These are phyloP conservation scores for Exobasidium cylindrosporum DNA, from an alignment of 1,284 basidiomycete genomes.

Conservation along the genomic window DNA sequence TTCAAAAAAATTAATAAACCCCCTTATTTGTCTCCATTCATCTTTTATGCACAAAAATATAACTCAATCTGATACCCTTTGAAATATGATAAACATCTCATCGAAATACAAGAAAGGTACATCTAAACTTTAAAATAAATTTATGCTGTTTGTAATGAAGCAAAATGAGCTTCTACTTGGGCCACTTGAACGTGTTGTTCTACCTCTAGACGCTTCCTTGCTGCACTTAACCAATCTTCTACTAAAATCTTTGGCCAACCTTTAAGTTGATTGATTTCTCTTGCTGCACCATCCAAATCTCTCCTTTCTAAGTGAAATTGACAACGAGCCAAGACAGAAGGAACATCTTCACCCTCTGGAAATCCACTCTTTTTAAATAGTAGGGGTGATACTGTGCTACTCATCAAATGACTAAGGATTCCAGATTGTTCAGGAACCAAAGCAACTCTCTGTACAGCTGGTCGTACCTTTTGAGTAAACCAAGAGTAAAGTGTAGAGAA, in stretches of 20 bases:
- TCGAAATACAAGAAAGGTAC: no score
- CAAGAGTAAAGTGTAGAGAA: conserved; percentile 82
- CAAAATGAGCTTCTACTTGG: conserved; percentile 5
- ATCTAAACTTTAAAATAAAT: no score
- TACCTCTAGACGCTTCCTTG: conserved; percentile 81
- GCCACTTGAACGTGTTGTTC: conserved; percentile 83
- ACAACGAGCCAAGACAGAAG: conserved; percentile 82
- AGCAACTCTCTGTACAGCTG: conserved; percentile 79
- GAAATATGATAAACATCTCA: no score
- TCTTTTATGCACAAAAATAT: no score
- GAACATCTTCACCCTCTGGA: conserved; percentile 74
- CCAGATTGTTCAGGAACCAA: conserved; percentile 85
- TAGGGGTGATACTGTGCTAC: conserved; percentile 71
- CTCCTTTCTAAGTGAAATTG: conserved; percentile 86
- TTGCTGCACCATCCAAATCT: conserved; percentile 83
- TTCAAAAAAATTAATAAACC: no score
- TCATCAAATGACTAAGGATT: conserved; percentile 81
- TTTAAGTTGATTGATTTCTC: conserved; percentile 82
- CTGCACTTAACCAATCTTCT: conserved; percentile 87
- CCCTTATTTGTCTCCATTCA: no score
- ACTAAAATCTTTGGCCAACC: conserved; percentile 78
- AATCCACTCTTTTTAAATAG: conserved; percentile 72
- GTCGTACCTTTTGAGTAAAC: conserved; percentile 81
- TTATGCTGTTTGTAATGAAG: conserved; percentile 10
- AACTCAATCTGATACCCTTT: no score